Percentiles rank a stretch among this genome's conserved stretches.
Evolutionary conservation across 1,284 basidiomycete species (phyloP).

Genomic region (Puccinia polysora): DNA sequence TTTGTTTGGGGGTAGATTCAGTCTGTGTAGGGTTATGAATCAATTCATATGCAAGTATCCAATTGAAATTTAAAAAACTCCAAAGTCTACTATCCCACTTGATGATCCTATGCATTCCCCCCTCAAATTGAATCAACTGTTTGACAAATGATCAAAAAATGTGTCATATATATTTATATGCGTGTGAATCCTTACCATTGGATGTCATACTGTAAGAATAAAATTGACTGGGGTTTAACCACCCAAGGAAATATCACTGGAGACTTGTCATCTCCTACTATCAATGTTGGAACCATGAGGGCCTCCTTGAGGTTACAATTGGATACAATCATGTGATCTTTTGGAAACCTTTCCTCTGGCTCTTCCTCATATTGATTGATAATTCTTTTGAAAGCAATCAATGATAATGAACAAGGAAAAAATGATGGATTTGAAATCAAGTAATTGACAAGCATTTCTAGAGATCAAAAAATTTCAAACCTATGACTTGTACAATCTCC

Average conservation of each 20-base stretch:
- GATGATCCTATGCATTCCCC: too few relatives aligned
- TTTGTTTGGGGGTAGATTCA: constrained; percentile 80
- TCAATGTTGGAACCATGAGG: constrained; percentile 20
- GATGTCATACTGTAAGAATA: constrained; percentile 33
- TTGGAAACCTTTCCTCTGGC: background rate
- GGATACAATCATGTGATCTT: background rate
- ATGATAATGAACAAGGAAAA: too few relatives aligned
- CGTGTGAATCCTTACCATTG: background rate
- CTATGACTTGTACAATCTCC: too few relatives aligned
- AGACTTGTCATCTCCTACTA: constrained; percentile 31
- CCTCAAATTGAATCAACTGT: too few relatives aligned
- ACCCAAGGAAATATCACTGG: constrained; percentile 35
- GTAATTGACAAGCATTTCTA: too few relatives aligned
- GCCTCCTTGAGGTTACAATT: constrained; percentile 4
- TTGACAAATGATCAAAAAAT: constrained; percentile 4
- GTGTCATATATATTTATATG: background rate
- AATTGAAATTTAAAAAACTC: too few relatives aligned
- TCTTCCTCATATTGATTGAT: background rate
- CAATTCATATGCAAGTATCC: constrained; percentile 86
- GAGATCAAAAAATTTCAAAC: too few relatives aligned
- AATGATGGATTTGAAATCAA: too few relatives aligned
- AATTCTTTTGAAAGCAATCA: too few relatives aligned
- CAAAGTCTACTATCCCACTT: constrained; percentile 11
- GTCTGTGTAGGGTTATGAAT: constrained; percentile 80
- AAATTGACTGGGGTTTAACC: constrained; percentile 32